phyloP scores from a whole-genome alignment of 768 basidiomycete species.

The Flagelloscypha sp. region DNA sequence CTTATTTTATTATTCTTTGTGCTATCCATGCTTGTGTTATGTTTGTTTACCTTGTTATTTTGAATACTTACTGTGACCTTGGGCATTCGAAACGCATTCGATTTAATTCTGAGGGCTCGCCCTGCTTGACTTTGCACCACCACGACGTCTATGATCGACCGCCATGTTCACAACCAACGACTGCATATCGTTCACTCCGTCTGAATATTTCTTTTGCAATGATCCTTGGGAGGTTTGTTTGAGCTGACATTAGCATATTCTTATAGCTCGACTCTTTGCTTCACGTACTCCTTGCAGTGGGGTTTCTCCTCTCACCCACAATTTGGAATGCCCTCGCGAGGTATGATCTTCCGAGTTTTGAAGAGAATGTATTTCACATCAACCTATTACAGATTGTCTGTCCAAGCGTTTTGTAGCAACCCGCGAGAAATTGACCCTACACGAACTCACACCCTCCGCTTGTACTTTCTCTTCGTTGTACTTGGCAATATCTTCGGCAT shows the following conservation, averaged over 20 bases:
- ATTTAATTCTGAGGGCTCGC: too few relatives aligned
- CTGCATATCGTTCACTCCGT: constrained; percentile 62
- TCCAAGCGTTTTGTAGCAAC: constrained; percentile 59
- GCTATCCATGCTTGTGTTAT: too few relatives aligned
- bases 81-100: too few relatives aligned
- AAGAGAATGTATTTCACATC: too few relatives aligned
- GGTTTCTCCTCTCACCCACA: constrained; percentile 70
- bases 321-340: constrained; percentile 46
- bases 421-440: constrained; percentile 60
- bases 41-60: too few relatives aligned
- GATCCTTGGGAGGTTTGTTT: constrained; percentile 9
- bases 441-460: constrained; percentile 59
- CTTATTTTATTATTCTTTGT: too few relatives aligned
- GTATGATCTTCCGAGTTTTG: too few relatives aligned
- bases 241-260: constrained; percentile 4
- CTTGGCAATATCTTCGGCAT: constrained; percentile 51
- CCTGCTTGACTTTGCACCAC: too few relatives aligned
- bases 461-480: constrained; percentile 54
- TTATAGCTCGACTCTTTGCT: constrained; percentile 61
- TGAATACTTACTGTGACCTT: too few relatives aligned
- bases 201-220: constrained; percentile 1
- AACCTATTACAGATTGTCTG: constrained; percentile 45
- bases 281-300: constrained; percentile 66
- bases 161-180: constrained; percentile 60
- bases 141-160: too few relatives aligned